phyloP scores from a whole-genome alignment of 192 early-diverging fungal genomes.

The Oehlia diaphana region DNA sequence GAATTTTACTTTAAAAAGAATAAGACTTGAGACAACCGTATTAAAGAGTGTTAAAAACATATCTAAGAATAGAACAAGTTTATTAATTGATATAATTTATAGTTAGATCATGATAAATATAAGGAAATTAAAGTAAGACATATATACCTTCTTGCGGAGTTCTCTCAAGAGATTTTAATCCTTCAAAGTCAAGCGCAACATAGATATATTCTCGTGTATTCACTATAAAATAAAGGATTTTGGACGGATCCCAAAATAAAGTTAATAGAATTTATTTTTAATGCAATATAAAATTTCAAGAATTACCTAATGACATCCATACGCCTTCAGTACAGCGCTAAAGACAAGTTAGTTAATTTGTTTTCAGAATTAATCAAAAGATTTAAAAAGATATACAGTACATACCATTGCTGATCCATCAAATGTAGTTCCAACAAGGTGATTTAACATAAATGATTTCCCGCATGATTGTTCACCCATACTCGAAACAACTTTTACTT shows the following conservation, averaged over 20 bases:
- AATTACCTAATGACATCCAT: slow-evolving; percentile 26
- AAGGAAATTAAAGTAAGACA: too few relatives aligned
- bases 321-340: not conserved
- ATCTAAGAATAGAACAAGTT: not conserved
- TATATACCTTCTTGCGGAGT: slow-evolving; percentile 15
- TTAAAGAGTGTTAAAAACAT: slow-evolving; percentile 8
- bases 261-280: not conserved
- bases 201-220: not conserved
- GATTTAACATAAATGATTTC: not conserved
- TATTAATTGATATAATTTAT: not conserved
- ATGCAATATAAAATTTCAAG: not conserved
- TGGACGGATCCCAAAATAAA: too few relatives aligned
- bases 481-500: slow-evolving; percentile 8
- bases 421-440: not conserved
- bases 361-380: too few relatives aligned
- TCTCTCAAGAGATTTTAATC: slow-evolving; percentile 20
- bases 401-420: slow-evolving; percentile 31
- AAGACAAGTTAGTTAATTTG: too few relatives aligned
- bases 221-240: not conserved
- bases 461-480: slow-evolving; percentile 20
- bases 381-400: not conserved
- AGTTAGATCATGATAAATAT: too few relatives aligned
- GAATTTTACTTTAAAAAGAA: slow-evolving; percentile 6
- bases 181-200: slow-evolving; percentile 22
- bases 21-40: not conserved